A percentile compares a stretch with the other conserved stretches of the same genome.
These are phyloP conservation scores for Coemansia sp. DNA, from an alignment of 192 early-diverging fungal species.

Conservation along the genomic window DNA sequence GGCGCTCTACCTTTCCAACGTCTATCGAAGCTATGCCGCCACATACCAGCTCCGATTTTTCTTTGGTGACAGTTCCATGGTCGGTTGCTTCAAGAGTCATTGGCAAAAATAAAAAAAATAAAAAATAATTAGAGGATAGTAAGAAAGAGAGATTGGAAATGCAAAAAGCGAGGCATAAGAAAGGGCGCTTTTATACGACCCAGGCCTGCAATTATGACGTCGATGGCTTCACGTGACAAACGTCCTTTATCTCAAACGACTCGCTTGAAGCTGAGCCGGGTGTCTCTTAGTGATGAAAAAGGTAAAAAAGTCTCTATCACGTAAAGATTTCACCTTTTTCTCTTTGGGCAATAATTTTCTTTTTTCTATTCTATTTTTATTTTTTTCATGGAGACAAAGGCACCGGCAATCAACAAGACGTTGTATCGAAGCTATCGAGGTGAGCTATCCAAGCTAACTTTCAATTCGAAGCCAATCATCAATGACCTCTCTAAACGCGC, in stretches of 20 bases:
- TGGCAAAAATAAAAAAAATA: background rate
- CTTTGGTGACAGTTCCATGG: background rate
- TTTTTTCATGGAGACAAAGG: background rate
- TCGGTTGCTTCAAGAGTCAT: constrained; percentile 8
- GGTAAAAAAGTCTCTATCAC: background rate
- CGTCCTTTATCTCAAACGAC: background rate
- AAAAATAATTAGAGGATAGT: background rate
- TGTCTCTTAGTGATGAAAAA: background rate
- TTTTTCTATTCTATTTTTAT: background rate
- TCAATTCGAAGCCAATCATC: constrained; percentile 94
- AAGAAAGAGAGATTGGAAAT: background rate
- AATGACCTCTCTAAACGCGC: constrained; percentile 87
- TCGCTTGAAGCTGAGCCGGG: background rate
- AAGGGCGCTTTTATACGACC: background rate
- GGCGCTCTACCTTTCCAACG: constrained; percentile 35
- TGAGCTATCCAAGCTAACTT: constrained; percentile 79
- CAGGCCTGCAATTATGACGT: background rate
- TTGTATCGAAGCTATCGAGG: constrained; percentile 65
- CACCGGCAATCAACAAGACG: constrained; percentile 32
- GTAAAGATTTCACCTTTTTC: background rate
- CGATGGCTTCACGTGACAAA: background rate
- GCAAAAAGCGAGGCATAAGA: background rate
- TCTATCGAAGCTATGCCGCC: constrained; percentile 52
- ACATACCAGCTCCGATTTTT: constrained; percentile 25
- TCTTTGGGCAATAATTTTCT: background rate